Evolutionary conservation across 2,329 filamentous ascomycete genomes (phyloP).

Genomic region (Pseudodiploospora longispora): DNA sequence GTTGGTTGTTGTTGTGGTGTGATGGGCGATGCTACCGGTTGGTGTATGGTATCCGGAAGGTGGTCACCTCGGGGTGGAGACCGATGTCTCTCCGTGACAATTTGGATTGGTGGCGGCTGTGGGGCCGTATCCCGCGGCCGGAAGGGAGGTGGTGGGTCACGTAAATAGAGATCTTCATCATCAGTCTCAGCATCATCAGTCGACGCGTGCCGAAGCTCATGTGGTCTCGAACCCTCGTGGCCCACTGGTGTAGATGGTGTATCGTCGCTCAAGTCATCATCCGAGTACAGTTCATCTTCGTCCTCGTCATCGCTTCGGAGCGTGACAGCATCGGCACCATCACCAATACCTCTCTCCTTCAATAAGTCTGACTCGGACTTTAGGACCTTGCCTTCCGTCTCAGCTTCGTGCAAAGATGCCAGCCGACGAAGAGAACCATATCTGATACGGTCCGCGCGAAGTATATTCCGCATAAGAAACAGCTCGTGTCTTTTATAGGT

Average conservation of each 20-base stretch:
- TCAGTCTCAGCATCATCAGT: constrained; percentile 6
- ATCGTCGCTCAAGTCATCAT: constrained; percentile 13
- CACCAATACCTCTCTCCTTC: constrained; percentile 16
- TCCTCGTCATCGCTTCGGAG: constrained; percentile 22
- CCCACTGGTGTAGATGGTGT: neutral
- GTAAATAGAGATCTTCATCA: neutral
- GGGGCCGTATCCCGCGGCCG: constrained; percentile 4
- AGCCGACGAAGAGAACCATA: constrained; percentile 10
- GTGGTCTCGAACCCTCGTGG: constrained; percentile 1
- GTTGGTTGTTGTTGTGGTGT: constrained; percentile 1
- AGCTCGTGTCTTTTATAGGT: constrained; percentile 38
- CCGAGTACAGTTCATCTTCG: constrained; percentile 16
- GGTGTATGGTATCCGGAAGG: constrained; percentile 2
- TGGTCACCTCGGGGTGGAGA: constrained; percentile 14
- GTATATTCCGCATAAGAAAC: constrained; percentile 27
- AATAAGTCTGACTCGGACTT: constrained; percentile 22
- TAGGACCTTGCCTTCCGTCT: constrained; percentile 26
- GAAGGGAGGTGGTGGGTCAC: constrained; percentile 8
- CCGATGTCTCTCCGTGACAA: constrained; percentile 3
- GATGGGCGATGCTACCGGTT: constrained; percentile 4
- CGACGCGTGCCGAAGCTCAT: neutral
- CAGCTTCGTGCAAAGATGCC: constrained; percentile 16
- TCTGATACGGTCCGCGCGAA: constrained; percentile 20
- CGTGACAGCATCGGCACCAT: constrained; percentile 21
- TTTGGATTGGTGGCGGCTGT: constrained; percentile 5